Evolutionary conservation across 768 basidiomycete species (phyloP), one percentile per base, ranked within the genome.

Genomic region (Mycena pura): DNA sequence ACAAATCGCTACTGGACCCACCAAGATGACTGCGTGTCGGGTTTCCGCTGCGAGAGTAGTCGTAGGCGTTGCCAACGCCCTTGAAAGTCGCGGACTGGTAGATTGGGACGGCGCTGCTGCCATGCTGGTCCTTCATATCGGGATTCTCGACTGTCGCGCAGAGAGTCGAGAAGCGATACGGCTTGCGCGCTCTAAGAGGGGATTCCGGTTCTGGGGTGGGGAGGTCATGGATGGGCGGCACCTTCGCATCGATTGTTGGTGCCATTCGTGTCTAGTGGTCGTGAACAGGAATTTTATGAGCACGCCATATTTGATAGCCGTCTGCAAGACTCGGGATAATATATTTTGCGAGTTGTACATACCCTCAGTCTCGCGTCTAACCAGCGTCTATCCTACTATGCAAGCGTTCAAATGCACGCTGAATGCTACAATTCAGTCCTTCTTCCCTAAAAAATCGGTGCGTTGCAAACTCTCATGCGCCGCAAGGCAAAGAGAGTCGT

Each of bases 11-110:
- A 36, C 22, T 34, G 19, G 32, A 51, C 78, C 55, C 62, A 97
- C 96, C 93, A 59, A 99, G 86, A 76, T 97, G 95, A 49, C 88
- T 95, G 73, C 97, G 82, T 8, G 97, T 99, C 3, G 97, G 97
- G 74, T 99, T 99, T 28, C 97, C 97, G 70, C 93, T 95, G 61
- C 97, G 83, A 13, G 92, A 84, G 77, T 99, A 99, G 76, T 99
- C 96, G 72, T 95, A 99, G 68, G 89, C 85, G 50, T 91, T 92
- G 17, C 82, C 84, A 40, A 96, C 79, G 44, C 96, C 97, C 78
- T 99, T 99, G 86, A 99, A 99, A 0, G 97, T 99, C 8, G 97
- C 87, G 1, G 95, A 91, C 78, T 99, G 97, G 77, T 99, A 99
- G 76, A 99, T 99, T 21, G 97, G 97, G 1, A 98, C 94, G 7